Percentiles rank a stretch among this genome's conserved stretches.
Evolutionary conservation across 768 basidiomycete species (phyloP).

Genomic region (Tricholoma furcatifolium): DNA sequence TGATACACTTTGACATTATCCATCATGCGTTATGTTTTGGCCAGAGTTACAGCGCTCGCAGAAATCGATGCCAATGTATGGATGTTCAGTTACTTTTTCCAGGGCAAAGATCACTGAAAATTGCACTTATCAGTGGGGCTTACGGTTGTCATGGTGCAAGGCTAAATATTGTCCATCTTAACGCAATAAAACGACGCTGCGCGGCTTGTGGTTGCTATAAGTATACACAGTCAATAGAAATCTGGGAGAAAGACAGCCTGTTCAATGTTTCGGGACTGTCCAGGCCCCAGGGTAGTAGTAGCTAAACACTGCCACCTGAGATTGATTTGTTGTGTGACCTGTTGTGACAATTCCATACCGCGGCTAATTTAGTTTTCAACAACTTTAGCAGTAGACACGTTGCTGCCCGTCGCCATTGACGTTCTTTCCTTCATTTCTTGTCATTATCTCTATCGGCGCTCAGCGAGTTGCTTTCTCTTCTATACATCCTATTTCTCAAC

Average conservation of each 20-base stretch:
- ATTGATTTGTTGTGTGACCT: conserved; percentile 6
- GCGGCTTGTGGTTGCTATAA: too few relatives aligned
- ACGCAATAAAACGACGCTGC: neutral
- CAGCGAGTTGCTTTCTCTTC: conserved; percentile 23
- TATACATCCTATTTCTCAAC: conserved; percentile 16
- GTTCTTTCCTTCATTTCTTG: conserved; percentile 17
- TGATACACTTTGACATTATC: too few relatives aligned
- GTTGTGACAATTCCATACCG: conserved; percentile 9
- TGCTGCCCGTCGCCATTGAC: conserved; percentile 15
- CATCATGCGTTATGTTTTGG: too few relatives aligned
- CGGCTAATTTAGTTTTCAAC: conserved; percentile 2
- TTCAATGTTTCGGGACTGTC: too few relatives aligned
- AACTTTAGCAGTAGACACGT: conserved; percentile 12
- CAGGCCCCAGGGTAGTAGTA: too few relatives aligned
- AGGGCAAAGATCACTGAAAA: too few relatives aligned
- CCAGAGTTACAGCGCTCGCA: too few relatives aligned
- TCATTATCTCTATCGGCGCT: conserved; percentile 19
- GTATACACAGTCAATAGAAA: too few relatives aligned
- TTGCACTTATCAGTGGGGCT: too few relatives aligned
- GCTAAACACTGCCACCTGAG: conserved; percentile 10
- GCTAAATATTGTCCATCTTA: neutral
- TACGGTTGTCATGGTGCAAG: conserved; percentile 5
- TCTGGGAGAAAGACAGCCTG: neutral
- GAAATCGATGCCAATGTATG: too few relatives aligned
- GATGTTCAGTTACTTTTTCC: too few relatives aligned